phyloP scores from a whole-genome alignment of 805 yeast genomes.

The Debaryomyces prosopidis region DNA sequence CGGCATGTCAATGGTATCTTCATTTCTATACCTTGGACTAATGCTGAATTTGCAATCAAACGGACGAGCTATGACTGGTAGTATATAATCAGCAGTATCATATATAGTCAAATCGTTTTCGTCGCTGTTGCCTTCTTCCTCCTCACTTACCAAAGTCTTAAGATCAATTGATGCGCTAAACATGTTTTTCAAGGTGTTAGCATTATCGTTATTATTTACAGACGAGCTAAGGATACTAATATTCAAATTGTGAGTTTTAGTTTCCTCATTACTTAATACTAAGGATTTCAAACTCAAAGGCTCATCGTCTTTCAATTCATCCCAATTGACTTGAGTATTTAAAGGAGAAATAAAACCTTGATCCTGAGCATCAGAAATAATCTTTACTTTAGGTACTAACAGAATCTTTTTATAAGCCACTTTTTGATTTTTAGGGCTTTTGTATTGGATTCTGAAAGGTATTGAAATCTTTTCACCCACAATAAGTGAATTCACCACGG shows the following conservation, averaged over 20 bases:
- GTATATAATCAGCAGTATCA: constrained; percentile 18
- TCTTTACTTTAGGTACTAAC: constrained; percentile 20
- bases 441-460: constrained; percentile 19
- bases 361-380: constrained; percentile 13
- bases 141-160: constrained; percentile 22
- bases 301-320: constrained; percentile 40
- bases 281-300: constrained; percentile 22
- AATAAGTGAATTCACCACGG: constrained; percentile 14
- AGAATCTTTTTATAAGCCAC: constrained; percentile 19
- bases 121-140: constrained; percentile 8
- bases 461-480: constrained; percentile 32
- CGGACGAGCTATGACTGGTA: constrained; percentile 25
- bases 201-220: constrained; percentile 8
- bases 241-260: constrained; percentile 14
- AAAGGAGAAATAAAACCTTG: constrained; percentile 18
- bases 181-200: constrained; percentile 7
- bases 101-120: constrained; percentile 19
- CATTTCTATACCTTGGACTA: constrained; percentile 27
- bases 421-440: constrained; percentile 10
- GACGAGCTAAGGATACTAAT: constrained; percentile 24
- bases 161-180: constrained; percentile 19
- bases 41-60: constrained; percentile 23
- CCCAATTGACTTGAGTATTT: constrained; percentile 32
- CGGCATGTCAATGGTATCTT: constrained; percentile 31
- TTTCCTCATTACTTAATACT: neutral